A percentile compares a stretch with the other conserved stretches of the same genome.
Evolutionary conservation across 495 filamentous ascomycete species (phyloP).

Genomic region (Xylaria telfairii): DNA sequence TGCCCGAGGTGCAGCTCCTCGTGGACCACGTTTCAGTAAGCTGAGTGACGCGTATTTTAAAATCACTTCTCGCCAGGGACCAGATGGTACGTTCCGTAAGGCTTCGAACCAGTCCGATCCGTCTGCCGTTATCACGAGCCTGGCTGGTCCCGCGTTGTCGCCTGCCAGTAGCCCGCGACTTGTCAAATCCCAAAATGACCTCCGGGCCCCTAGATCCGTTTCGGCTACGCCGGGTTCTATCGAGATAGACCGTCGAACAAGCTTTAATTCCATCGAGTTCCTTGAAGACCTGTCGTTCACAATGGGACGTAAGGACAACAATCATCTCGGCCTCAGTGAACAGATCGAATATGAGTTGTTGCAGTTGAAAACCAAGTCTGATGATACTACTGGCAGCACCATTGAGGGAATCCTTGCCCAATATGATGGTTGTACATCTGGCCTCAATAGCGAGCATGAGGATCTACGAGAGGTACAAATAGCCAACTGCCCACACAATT

Average conservation of each 20-base stretch:
- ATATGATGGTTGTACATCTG: conserved; percentile 26
- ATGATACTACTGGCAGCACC: conserved; percentile 34
- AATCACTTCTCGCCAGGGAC: conserved; percentile 21
- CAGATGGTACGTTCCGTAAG: conserved; percentile 2
- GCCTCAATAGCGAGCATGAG: background rate
- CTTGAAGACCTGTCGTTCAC: background rate
- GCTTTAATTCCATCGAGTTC: background rate
- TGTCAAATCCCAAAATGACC: conserved; percentile 35
- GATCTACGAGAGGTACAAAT: conserved; percentile 12
- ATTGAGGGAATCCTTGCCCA: conserved; percentile 42
- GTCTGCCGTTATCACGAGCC: background rate
- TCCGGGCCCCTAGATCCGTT: conserved; percentile 22
- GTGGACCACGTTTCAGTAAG: conserved; percentile 26
- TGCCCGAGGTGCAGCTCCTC: conserved; percentile 11
- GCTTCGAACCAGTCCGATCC: background rate
- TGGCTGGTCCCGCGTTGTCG: background rate
- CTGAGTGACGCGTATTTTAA: conserved; percentile 31
- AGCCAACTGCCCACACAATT: background rate
- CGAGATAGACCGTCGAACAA: background rate
- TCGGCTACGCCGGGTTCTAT: conserved; percentile 22
- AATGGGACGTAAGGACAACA: background rate
- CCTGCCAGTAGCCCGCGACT: background rate
- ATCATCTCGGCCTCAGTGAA: background rate
- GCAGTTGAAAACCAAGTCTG: conserved; percentile 12
- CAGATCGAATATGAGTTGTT: conserved; percentile 17